Base-by-base conservation (phyloP, 2,329 filamentous ascomycete genomes). In the Calonectria pseudoreteaudii region DNA sequence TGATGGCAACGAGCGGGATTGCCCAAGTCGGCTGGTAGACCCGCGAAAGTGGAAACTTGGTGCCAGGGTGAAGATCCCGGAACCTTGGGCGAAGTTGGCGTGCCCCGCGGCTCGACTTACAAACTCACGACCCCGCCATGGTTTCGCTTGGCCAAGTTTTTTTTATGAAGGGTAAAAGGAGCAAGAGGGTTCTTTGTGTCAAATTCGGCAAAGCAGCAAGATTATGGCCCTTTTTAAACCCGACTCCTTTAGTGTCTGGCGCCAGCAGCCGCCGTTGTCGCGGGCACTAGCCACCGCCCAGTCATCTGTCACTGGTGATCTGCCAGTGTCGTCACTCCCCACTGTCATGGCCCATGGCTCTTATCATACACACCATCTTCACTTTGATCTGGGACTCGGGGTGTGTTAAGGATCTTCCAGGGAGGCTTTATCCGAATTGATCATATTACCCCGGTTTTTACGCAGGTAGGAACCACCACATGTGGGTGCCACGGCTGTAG, bases 121-220 rank as follows among this genome's bases (percentile, higher is more conserved):
- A 38, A 49, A 28, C 56, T 62, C 44, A 67, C 64, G 64, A 71
- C 70, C 70, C 69, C 70, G 70, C 70, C 67, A 67, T 60, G 41
- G 62, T 64, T 50, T 71, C 65, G 53, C 34, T 67, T 50, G 44
- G 20, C 44, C 31, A 28, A n/a, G 14, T 6, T 62, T 28, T 62
- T 28, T 28, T 28, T 20, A 23, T 20, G 36, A 28, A 62, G 56
- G 56, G 28, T 67, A 20, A 41, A 50, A 66, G 30, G 30, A 20
- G 36, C 23, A n/a, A 26, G 34, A 41, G 9, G 38, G 56, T 26
- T 6, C 36, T 7, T 26, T 28, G 34, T 26, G 56, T 10, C 30
- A 10, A 11, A 66, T 28, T 36, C 26, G n/a, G n/a, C 16, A 50
- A 20, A 52, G 30, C 31, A 34, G 28, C 14, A 31, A 16, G 11